phyloP scores from a whole-genome alignment of 2,329 filamentous ascomycete species.

The Xylaria sp. region DNA sequence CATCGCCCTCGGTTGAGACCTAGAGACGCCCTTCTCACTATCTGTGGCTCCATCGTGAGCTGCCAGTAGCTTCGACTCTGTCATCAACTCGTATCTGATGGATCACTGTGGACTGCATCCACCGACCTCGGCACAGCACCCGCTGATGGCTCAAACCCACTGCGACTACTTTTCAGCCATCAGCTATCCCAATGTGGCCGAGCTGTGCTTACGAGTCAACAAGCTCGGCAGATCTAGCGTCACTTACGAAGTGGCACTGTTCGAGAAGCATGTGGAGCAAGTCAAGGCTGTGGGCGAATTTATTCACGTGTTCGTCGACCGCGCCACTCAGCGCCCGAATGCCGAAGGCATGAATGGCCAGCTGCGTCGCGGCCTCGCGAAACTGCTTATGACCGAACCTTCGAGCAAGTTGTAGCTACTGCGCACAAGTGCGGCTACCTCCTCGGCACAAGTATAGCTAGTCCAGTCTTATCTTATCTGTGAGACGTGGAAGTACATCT shows the following conservation, averaged over 20 bases:
- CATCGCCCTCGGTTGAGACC: no score
- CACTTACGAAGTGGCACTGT: constrained; percentile 89
- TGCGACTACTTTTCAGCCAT: constrained; percentile 87
- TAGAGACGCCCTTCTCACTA: constrained; percentile 8
- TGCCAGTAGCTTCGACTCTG: constrained; percentile 77
- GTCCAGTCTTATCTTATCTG: neutral
- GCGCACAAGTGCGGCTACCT: neutral
- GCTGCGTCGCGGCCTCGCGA: constrained; percentile 69
- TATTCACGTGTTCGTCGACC: constrained; percentile 88
- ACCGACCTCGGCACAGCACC: constrained; percentile 76
- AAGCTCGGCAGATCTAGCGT: constrained; percentile 89
- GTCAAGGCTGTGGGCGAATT: constrained; percentile 89
- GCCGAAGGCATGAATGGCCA: constrained; percentile 70
- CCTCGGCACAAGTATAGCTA: neutral
- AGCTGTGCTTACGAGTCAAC: constrained; percentile 83
- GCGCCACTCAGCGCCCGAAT: constrained; percentile 75
- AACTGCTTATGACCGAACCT: constrained; percentile 57
- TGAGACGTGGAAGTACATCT: constrained; percentile 32
- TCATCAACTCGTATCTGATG: constrained; percentile 90
- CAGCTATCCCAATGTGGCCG: constrained; percentile 82
- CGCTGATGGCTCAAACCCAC: constrained; percentile 85
- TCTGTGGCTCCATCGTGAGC: neutral
- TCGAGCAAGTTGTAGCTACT: constrained; percentile 46
- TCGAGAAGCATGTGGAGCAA: constrained; percentile 76
- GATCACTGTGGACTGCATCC: constrained; percentile 79